A percentile compares a stretch with the other conserved stretches of the same genome.
phyloP scores from a whole-genome alignment of 768 basidiomycete genomes.

The Lactarius vividus region DNA sequence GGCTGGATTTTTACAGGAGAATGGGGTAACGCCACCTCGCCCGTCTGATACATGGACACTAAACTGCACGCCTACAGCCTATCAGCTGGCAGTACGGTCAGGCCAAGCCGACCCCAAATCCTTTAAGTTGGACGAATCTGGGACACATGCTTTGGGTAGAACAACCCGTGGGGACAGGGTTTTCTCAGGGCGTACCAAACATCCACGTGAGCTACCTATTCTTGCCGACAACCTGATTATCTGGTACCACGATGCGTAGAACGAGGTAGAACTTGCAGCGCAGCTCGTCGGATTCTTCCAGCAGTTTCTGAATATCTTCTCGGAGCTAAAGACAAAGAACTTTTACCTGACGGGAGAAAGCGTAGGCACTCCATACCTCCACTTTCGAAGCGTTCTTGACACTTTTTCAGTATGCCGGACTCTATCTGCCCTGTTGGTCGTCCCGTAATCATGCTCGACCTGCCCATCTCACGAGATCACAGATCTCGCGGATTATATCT shows the following conservation, averaged over 20 bases:
- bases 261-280: constrained; percentile 23
- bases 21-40: constrained; percentile 18
- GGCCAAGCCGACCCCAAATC: constrained; percentile 25
- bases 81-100: constrained; percentile 28
- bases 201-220: constrained; percentile 13
- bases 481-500: constrained; percentile 27
- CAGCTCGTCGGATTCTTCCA: constrained; percentile 26
- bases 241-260: neutral
- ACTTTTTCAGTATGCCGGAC: constrained; percentile 18
- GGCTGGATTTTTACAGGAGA: constrained; percentile 27
- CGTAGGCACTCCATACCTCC: constrained; percentile 7
- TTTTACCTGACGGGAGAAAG: constrained; percentile 27
- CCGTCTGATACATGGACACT: neutral
- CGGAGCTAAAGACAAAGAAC: constrained; percentile 26
- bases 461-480: neutral
- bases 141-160: constrained; percentile 29
- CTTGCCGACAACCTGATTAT: neutral
- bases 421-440: constrained; percentile 24
- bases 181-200: constrained; percentile 24
- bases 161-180: constrained; percentile 28
- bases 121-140: constrained; percentile 28
- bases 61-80: constrained; percentile 5
- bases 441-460: neutral
- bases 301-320: constrained; percentile 25
- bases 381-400: neutral